These are phyloP conservation scores for Xylaria cubensis DNA, from an alignment of 495 filamentous ascomycete genomes.

Conservation along the genomic window DNA sequence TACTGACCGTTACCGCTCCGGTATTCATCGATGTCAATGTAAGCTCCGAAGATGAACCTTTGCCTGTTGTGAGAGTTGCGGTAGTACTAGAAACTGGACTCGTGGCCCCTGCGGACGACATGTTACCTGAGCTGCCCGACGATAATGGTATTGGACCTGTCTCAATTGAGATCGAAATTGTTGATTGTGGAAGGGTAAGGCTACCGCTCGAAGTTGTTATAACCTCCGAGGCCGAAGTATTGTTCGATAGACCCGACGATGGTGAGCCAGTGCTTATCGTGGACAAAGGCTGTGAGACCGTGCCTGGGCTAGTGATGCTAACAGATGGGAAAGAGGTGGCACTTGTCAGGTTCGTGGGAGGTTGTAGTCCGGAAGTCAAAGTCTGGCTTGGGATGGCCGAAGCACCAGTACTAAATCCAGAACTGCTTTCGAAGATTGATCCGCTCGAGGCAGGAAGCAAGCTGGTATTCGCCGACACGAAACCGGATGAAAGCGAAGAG, in stretches of 20 bases:
- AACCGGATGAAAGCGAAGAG: background rate
- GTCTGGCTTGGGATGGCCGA: background rate
- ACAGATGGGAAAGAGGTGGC: slow-evolving; percentile 1
- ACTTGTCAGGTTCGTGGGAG: background rate
- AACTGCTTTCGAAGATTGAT: background rate
- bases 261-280: background rate
- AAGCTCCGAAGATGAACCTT: background rate
- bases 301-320: background rate
- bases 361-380: background rate
- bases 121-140: background rate
- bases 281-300: background rate
- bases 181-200: background rate
- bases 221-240: background rate
- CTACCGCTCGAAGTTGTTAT: slow-evolving; percentile 11
- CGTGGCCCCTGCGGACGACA: background rate
- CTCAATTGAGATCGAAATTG: background rate
- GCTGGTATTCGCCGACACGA: background rate
- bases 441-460: background rate
- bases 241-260: slow-evolving; percentile 4
- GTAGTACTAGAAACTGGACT: background rate
- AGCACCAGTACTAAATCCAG: background rate
- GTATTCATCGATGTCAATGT: slow-evolving; percentile 16
- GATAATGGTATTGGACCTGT: background rate
- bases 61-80: slow-evolving; percentile 1
- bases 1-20: background rate